Evolutionary conservation across 257 asterid species (phyloP).

Genomic region (Salvia rosmarinus): DNA sequence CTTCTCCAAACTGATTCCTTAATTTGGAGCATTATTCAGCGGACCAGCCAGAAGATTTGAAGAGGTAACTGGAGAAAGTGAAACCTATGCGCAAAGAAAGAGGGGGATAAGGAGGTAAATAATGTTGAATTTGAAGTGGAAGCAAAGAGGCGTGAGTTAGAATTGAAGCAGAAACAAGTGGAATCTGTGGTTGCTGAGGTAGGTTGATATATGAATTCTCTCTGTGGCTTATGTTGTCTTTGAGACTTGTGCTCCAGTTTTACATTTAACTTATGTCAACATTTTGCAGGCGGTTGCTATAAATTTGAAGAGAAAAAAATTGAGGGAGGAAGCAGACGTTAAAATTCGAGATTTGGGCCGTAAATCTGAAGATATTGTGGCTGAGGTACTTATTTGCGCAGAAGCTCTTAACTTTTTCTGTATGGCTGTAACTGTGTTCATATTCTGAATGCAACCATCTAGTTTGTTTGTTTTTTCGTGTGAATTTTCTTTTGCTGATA

Average conservation of each 20-base stretch:
- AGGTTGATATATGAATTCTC: constrained; percentile 26
- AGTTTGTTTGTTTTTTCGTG: background rate
- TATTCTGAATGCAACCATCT: constrained; percentile 13
- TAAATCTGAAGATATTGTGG: constrained; percentile 64
- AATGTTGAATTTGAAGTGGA: constrained; percentile 66
- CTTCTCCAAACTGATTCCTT: constrained; percentile 19
- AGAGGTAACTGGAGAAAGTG: constrained; percentile 66
- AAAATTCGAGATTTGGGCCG: constrained; percentile 50
- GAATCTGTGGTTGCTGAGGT: constrained; percentile 75
- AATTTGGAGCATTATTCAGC: constrained; percentile 44
- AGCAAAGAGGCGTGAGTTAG: constrained; percentile 56
- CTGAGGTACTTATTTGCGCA: constrained; percentile 49
- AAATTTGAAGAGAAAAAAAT: constrained; percentile 44
- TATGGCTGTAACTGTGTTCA: constrained; percentile 1
- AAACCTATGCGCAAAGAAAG: constrained; percentile 48
- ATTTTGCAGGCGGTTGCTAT: constrained; percentile 57
- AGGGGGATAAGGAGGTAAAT: constrained; percentile 57
- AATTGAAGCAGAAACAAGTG: constrained; percentile 59
- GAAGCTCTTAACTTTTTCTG: background rate
- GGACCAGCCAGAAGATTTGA: constrained; percentile 60
- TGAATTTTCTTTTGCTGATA: background rate
- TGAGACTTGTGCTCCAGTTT: constrained; percentile 14
- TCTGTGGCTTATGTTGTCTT: background rate
- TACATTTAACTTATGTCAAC: constrained; percentile 22
- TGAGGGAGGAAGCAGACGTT: constrained; percentile 63